Percentiles rank a stretch among this genome's conserved stretches.
Conservation (phyloP, 2,329 filamentous ascomycete genomes). For the Colletotrichum scovillei region DNA sequence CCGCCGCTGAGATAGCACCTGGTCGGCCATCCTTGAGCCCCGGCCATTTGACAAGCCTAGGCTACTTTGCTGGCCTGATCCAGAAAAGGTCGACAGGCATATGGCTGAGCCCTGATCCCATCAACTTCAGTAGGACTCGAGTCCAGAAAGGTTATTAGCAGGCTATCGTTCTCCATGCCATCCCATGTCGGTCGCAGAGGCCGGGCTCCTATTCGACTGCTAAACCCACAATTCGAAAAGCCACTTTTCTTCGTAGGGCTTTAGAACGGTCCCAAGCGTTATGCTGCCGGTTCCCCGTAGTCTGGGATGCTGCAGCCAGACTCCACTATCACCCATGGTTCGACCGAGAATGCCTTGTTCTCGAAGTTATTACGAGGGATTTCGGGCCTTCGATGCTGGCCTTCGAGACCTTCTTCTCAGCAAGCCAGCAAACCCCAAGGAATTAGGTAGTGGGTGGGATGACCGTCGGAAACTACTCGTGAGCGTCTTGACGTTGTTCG, state of each 20-base stretch:
- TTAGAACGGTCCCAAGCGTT: constrained; percentile 29
- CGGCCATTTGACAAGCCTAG: constrained; percentile 20
- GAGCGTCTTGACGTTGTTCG: not conserved
- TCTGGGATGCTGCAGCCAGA: constrained; percentile 7
- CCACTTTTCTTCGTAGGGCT: constrained; percentile 34
- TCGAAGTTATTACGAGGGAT: constrained; percentile 20
- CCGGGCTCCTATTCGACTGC: constrained; percentile 24
- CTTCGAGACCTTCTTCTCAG: constrained; percentile 9
- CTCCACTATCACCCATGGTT: constrained; percentile 22
- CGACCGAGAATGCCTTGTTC: constrained; percentile 19
- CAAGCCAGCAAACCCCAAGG: not conserved
- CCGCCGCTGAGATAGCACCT: constrained; percentile 29
- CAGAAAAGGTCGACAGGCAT: constrained; percentile 27
- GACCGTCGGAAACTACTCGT: not conserved
- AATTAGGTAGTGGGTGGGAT: not conserved
- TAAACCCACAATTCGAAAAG: constrained; percentile 10
- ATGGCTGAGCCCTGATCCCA: constrained; percentile 14
- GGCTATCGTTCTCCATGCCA: constrained; percentile 34
- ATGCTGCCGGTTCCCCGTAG: constrained; percentile 32
- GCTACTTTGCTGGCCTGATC: constrained; percentile 26
- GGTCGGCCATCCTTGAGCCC: constrained; percentile 24
- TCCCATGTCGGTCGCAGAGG: constrained; percentile 31
- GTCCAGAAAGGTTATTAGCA: constrained; percentile 31
- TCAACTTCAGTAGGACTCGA: constrained; percentile 20
- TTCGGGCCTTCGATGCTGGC: constrained; percentile 9